These are phyloP conservation scores for Acrasis kona DNA, from an alignment of 78 protist species.

Conservation along the genomic window DNA sequence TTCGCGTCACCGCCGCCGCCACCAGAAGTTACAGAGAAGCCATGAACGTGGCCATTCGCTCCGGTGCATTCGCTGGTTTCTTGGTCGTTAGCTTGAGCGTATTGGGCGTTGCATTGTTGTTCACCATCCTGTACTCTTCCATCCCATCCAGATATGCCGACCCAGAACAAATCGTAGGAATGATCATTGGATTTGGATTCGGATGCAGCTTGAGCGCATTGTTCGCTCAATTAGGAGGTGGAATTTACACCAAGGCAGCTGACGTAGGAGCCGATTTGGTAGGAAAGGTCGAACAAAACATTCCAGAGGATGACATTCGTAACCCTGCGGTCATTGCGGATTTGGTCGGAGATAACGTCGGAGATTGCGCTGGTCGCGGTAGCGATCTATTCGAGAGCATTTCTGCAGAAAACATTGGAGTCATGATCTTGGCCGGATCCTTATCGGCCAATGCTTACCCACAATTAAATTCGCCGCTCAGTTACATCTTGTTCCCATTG, in stretches of 20 bases:
- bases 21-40: neutral
- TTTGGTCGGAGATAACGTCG: constrained; percentile 72
- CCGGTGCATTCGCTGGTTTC: neutral
- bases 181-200: constrained; percentile 63
- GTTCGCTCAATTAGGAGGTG: constrained; percentile 70
- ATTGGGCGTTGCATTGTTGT: neutral
- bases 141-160: neutral
- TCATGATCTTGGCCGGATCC: constrained; percentile 59
- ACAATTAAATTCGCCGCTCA: too few relatives aligned
- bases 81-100: neutral
- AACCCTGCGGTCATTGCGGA: constrained; percentile 73
- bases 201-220: constrained; percentile 69
- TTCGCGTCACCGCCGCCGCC: constrained; percentile 27
- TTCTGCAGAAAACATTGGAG: constrained; percentile 62
- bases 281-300: constrained; percentile 49
- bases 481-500: constrained; percentile 37
- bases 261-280: constrained; percentile 72
- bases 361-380: constrained; percentile 63
- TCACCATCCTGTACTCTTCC: too few relatives aligned
- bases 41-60: neutral
- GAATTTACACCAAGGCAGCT: constrained; percentile 77
- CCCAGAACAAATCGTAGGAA: constrained; percentile 7
- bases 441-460: too few relatives aligned
- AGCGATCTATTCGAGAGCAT: constrained; percentile 66
- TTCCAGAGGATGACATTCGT: constrained; percentile 72